phyloP scores from a whole-genome alignment of 1,284 basidiomycete genomes.

The Naganishia albida region DNA sequence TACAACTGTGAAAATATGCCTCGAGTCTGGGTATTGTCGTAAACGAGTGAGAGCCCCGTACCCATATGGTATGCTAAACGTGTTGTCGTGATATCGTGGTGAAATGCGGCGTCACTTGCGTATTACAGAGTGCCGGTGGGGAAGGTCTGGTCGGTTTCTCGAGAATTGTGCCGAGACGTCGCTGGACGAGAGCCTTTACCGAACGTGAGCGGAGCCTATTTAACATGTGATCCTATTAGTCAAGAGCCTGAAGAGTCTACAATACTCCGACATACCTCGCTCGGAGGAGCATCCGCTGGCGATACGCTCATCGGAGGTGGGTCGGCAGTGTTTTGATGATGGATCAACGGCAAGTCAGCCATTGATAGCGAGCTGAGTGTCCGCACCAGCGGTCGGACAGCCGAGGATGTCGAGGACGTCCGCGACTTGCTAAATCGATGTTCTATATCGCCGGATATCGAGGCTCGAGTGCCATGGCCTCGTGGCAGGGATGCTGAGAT shows the following conservation, averaged over 20 bases:
- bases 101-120: not conserved
- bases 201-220: constrained; percentile 17
- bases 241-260: not conserved
- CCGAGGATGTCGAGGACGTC: constrained; percentile 30
- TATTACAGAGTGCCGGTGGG: not conserved
- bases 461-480: constrained; percentile 14
- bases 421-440: constrained; percentile 24
- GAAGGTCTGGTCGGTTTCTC: constrained; percentile 2
- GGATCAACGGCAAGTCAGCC: constrained; percentile 25
- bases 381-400: constrained; percentile 29
- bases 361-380: constrained; percentile 32
- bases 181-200: constrained; percentile 20
- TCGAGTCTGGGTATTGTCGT: not conserved
- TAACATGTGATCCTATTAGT: not conserved
- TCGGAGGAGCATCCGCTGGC: constrained; percentile 34
- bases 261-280: constrained; percentile 16
- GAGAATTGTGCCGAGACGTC: constrained; percentile 17
- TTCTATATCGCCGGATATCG: constrained; percentile 25
- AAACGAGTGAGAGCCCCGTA: not conserved
- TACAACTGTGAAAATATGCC: constrained; percentile 19
- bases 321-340: constrained; percentile 25
- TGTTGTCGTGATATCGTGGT: not conserved
- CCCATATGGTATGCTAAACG: not conserved
- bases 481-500: constrained; percentile 16
- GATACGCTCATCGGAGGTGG: constrained; percentile 35